A percentile compares a stretch with the other conserved stretches of the same genome.
These are phyloP conservation scores for Pythium pyrilobum DNA, from an alignment of 352 stramenopile species.

Conservation along the genomic window DNA sequence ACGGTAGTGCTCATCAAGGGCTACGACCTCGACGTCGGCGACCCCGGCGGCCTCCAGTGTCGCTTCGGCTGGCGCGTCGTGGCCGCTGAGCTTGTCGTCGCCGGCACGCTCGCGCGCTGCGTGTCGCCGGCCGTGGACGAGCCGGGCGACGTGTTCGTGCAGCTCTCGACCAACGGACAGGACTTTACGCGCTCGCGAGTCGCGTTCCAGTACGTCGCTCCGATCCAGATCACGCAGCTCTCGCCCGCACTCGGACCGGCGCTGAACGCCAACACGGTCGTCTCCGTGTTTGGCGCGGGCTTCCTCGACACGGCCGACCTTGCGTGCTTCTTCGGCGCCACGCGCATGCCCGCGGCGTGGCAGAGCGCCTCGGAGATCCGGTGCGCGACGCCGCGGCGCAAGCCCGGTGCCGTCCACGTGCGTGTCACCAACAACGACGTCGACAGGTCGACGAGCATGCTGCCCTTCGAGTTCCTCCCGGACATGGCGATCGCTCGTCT, in stretches of 20 bases:
- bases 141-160: constrained; percentile 27
- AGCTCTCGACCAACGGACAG: constrained; percentile 53
- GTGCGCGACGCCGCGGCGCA: constrained; percentile 54
- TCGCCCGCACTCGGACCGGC: constrained; percentile 51
- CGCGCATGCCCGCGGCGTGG: constrained; percentile 37
- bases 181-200: constrained; percentile 44
- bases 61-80: constrained; percentile 31
- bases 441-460: constrained; percentile 40
- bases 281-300: constrained; percentile 52
- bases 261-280: constrained; percentile 45
- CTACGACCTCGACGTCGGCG: constrained; percentile 53
- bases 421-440: constrained; percentile 79
- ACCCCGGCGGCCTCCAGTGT: constrained; percentile 29
- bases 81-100: constrained; percentile 30
- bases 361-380: constrained; percentile 40
- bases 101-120: constrained; percentile 30
- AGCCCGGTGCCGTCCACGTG: constrained; percentile 58
- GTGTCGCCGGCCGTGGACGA: constrained; percentile 26
- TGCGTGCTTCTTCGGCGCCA: constrained; percentile 44
- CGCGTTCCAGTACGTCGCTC: constrained; percentile 38
- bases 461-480: constrained; percentile 75
- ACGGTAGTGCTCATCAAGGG: constrained; percentile 50
- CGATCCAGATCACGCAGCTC: constrained; percentile 41
- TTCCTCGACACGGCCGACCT: constrained; percentile 61
- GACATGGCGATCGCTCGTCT: constrained; percentile 82